Base-by-base conservation (phyloP, 768 basidiomycete genomes). In the Naganishia antarctica region DNA sequence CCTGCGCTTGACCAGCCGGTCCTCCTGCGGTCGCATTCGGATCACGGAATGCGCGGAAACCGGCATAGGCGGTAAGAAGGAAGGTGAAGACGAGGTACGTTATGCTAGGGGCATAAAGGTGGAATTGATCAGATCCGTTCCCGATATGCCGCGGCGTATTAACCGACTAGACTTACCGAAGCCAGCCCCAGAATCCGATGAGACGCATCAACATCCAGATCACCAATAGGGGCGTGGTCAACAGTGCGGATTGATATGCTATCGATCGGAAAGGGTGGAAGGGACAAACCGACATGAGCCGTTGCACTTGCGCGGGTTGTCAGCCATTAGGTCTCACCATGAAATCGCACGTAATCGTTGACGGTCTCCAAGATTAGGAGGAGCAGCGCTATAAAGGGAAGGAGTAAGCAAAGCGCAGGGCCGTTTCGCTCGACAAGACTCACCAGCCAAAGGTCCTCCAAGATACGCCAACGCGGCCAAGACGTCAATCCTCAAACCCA, bases 171-270 rank as follows among this genome's bases (percentile, higher is more conserved):
- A 59, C 67, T 28, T 46, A 64, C 64, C 67, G 47, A 9, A 88
- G 71, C 80, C 84, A 83, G 3, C 79, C 68, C 4, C 84, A 82
- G 66, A 86, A 81, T 40, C 80, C 81, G 26, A 86, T 71, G 23
- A 84, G 81, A 37, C 81, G 79, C 68, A 86, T 70, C 64, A 89
- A 80, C 62, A 78, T 70, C 60, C 84, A 80, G 34, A 86, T 66
- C 26, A 84, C 49, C 34, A 87, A 70, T 11, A 88, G 75, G 6
- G 88, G 87, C 0, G 84, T 84, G 4, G 84, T 84, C 45, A 88
- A 75, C 13, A 90, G 80, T 4, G 86, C 87, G 12, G 87, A 87
- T 77, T 89, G 88, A 72, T 89, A 89, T 31, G 87, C 89, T 90
- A 72, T 25, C 26, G 8, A 21, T 3, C 34, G 2, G 18, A 23